Conservation (phyloP, 768 basidiomycete species). For the Suillus americanus region DNA sequence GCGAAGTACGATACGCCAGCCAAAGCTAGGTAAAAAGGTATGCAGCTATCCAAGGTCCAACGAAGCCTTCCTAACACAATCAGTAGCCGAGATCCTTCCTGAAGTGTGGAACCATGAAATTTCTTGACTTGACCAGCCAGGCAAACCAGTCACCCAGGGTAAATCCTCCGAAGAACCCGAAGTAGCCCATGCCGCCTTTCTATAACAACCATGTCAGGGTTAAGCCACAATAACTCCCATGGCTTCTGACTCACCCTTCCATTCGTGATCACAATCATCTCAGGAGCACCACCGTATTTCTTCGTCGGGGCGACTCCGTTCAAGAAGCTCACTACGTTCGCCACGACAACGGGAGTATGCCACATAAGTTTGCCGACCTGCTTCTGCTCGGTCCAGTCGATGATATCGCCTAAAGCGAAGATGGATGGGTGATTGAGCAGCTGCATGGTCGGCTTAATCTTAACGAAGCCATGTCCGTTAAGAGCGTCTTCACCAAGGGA, state of each 20-base stretch:
- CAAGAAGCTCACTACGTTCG: slow-evolving; percentile 50
- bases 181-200: slow-evolving; percentile 40
- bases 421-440: slow-evolving; percentile 49
- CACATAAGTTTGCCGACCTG: slow-evolving; percentile 45
- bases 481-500: slow-evolving; percentile 42
- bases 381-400: slow-evolving; percentile 65
- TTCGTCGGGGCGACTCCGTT: slow-evolving; percentile 35
- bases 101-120: slow-evolving; percentile 27
- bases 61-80: neutral
- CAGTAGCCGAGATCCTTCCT: slow-evolving; percentile 29
- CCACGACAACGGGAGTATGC: slow-evolving; percentile 45
- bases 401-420: slow-evolving; percentile 67
- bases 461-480: slow-evolving; percentile 42
- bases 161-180: slow-evolving; percentile 44
- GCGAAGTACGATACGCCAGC: too few species aligned
- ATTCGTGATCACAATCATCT: slow-evolving; percentile 54
- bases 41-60: neutral
- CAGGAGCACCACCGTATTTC: slow-evolving; percentile 48
- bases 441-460: slow-evolving; percentile 58
- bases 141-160: slow-evolving; percentile 45
- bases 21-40: neutral
- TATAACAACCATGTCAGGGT: slow-evolving; percentile 18
- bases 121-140: slow-evolving; percentile 38
- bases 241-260: slow-evolving; percentile 44
- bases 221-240: slow-evolving; percentile 9